Conservation (phyloP, 495 filamentous ascomycete species). For the Aspergillus avenaceus region DNA sequence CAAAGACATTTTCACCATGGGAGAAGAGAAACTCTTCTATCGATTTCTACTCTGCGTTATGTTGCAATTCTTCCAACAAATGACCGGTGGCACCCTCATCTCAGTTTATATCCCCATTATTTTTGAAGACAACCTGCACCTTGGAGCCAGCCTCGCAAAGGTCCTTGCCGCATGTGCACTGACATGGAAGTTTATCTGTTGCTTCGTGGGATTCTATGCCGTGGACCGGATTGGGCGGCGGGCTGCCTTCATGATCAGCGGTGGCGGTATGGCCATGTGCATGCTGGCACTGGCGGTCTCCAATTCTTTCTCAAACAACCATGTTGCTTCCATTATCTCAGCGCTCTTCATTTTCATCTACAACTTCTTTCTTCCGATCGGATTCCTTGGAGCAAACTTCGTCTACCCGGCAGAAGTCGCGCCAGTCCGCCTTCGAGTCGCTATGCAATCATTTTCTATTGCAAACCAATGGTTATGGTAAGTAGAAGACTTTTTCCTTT, state of each 20-base stretch:
- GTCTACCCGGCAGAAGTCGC: constrained; percentile 49
- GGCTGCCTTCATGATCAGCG: constrained; percentile 28
- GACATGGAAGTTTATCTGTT: constrained; percentile 43
- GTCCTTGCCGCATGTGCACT: constrained; percentile 24
- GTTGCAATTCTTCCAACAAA: constrained; percentile 27
- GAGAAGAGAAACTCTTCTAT: constrained; percentile 14
- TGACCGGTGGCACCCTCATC: constrained; percentile 17
- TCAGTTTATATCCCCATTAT: constrained; percentile 16
- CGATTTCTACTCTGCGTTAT: constrained; percentile 22
- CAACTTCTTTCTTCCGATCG: constrained; percentile 49
- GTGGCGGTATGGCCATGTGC: constrained; percentile 19
- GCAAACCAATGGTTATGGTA: constrained; percentile 42
- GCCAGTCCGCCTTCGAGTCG: constrained; percentile 42
- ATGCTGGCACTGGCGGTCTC: constrained; percentile 33
- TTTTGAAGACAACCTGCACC: constrained; percentile 16
- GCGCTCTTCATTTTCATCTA: constrained; percentile 44
- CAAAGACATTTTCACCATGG: constrained; percentile 13
- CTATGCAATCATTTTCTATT: constrained; percentile 41
- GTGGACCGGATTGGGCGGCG: constrained; percentile 24
- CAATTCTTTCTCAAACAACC: constrained; percentile 34
- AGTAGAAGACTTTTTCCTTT: no score
- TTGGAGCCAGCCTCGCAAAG: constrained; percentile 10
- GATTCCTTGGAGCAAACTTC: constrained; percentile 49
- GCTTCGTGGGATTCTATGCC: constrained; percentile 15
- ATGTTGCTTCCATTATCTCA: constrained; percentile 29